Percentiles rank a stretch among this genome's conserved stretches.
Conservation (phyloP, 129 eudicot species). For the Lactuca saligna region DNA sequence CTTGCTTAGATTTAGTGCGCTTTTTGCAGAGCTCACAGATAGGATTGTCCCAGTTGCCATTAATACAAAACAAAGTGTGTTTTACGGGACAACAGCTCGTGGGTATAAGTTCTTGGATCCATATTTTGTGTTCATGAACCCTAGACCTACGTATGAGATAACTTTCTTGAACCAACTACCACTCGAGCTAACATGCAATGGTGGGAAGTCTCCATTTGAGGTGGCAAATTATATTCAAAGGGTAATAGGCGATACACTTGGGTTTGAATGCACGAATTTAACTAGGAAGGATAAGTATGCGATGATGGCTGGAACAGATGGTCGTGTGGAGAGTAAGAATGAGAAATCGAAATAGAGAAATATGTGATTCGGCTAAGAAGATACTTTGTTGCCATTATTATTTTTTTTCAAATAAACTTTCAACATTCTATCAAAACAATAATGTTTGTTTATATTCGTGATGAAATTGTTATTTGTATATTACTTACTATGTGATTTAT, state of each 20-base stretch:
- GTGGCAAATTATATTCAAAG: conserved; percentile 83
- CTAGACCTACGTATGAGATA: conserved; percentile 77
- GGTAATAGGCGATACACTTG: conserved; percentile 62
- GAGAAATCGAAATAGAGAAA: conserved; percentile 25
- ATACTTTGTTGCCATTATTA: conserved; percentile 17
- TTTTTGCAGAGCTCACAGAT: conserved; percentile 79
- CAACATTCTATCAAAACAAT: conserved; percentile 5
- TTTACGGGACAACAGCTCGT: conserved; percentile 71
- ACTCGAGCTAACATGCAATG: conserved; percentile 47
- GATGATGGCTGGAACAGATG: conserved; percentile 85
- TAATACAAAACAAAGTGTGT: conserved; percentile 69
- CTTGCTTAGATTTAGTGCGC: conserved; percentile 77
- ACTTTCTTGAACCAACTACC: conserved; percentile 74
- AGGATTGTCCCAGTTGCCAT: conserved; percentile 90
- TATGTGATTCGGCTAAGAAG: neutral
- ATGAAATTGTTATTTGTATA: conserved; percentile 18
- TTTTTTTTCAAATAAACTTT: conserved; percentile 24
- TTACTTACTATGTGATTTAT: conserved; percentile 18
- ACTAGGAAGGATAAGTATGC: conserved; percentile 82
- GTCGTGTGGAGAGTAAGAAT: conserved; percentile 47
- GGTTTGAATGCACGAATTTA: conserved; percentile 85
- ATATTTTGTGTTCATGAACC: conserved; percentile 81
- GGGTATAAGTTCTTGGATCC: conserved; percentile 75
- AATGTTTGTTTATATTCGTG: conserved; percentile 18
- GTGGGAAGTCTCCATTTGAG: conserved; percentile 68